Evolutionary conservation across 179 eudicot species (phyloP).

Genomic region (Actinidia arguta): DNA sequence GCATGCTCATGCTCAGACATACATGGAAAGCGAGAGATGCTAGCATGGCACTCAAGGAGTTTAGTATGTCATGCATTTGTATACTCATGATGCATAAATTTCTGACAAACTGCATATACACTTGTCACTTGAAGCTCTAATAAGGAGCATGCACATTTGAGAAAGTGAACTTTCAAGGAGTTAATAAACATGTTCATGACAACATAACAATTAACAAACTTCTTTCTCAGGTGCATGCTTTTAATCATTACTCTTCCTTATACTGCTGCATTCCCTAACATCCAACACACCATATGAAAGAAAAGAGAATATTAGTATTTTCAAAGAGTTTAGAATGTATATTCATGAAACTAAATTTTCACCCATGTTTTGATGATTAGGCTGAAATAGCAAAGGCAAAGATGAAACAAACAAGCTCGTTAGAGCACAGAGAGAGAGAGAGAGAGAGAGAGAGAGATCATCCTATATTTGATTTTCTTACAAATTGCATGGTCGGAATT

Average conservation of each 20-base stretch:
- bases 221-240: not conserved
- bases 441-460: not conserved
- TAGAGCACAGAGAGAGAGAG: not conserved
- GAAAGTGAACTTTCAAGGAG: not conserved
- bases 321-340: conserved; percentile 1
- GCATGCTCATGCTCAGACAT: not conserved
- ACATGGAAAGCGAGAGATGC: not conserved
- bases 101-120: not conserved
- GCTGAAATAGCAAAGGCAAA: not conserved
- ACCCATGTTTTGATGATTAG: not conserved
- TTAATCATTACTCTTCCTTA: not conserved
- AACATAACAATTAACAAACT: not conserved
- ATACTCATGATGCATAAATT: not conserved
- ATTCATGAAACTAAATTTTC: not conserved
- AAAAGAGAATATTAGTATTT: not conserved
- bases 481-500: conserved; percentile 58
- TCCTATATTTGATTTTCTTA: conserved; percentile 34
- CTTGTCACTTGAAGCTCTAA: not conserved
- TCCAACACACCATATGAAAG: not conserved
- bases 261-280: not conserved
- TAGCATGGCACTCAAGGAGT: not conserved
- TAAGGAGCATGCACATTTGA: not conserved
- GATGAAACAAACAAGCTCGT: not conserved
- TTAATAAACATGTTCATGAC: not conserved
- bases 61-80: not conserved